Evolutionary conservation across 331 rosid genomes (phyloP).

Genomic region (Dryas integrifolia): DNA sequence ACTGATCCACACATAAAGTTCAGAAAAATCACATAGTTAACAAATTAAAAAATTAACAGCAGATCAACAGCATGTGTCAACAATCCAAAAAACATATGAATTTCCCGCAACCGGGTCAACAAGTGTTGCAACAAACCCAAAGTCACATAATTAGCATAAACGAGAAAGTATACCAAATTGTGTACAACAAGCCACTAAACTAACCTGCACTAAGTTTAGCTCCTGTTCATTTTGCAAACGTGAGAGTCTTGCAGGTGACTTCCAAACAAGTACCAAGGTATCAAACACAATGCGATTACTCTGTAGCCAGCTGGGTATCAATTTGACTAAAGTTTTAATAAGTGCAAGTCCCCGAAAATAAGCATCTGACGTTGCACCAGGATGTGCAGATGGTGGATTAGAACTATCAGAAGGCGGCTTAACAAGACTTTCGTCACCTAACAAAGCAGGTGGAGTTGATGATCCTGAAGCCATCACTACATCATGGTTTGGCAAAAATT

Average conservation of each 20-base stretch:
- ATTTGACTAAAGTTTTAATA: constrained; percentile 78
- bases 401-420: constrained; percentile 53
- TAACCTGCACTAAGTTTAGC: constrained; percentile 87
- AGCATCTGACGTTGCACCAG: constrained; percentile 65
- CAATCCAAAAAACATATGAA: not conserved
- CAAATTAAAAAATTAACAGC: not conserved
- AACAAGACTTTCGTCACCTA: constrained; percentile 66
- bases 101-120: not conserved
- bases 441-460: constrained; percentile 49
- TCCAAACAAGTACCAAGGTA: constrained; percentile 85
- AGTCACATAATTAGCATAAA: not conserved
- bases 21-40: not conserved
- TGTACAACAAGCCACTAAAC: constrained; percentile 21
- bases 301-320: constrained; percentile 91
- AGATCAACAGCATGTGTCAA: not conserved
- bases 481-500: constrained; percentile 67
- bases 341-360: constrained; percentile 95
- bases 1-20: not conserved
- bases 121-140: not conserved
- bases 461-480: constrained; percentile 54
- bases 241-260: constrained; percentile 83
- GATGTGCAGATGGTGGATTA: constrained; percentile 43
- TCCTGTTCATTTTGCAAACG: constrained; percentile 93
- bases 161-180: constrained; percentile 9
- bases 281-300: constrained; percentile 82